These are phyloP conservation scores for Blastosporella zonata DNA, from an alignment of 1,284 basidiomycete species.

Conservation along the genomic window DNA sequence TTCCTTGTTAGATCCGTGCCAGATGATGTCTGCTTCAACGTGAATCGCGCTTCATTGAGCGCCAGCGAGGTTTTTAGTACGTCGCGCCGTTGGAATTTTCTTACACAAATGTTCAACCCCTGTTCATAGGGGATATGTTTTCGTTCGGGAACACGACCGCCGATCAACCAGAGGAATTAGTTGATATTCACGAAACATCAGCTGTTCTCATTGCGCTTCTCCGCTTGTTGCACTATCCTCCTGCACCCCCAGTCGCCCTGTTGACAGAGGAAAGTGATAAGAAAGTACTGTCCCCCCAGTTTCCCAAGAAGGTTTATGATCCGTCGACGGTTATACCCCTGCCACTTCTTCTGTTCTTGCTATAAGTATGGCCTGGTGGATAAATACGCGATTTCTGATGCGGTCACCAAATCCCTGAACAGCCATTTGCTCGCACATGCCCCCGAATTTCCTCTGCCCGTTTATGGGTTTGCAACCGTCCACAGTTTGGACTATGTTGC, in stretches of 20 bases:
- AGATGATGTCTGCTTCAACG: constrained; percentile 46
- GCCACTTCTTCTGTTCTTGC: constrained; percentile 48
- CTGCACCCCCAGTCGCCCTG: constrained; percentile 34
- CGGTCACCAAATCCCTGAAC: constrained; percentile 39
- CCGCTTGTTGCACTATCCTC: constrained; percentile 49
- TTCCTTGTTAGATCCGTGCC: constrained; percentile 50
- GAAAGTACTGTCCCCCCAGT: constrained; percentile 22
- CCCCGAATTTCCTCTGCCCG: constrained; percentile 45
- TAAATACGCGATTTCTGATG: constrained; percentile 55
- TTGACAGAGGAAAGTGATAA: constrained; percentile 16
- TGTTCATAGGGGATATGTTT: constrained; percentile 58
- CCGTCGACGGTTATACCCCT: constrained; percentile 51
- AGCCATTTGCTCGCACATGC: constrained; percentile 57
- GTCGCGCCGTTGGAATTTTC: constrained; percentile 21
- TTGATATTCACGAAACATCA: constrained; percentile 53
- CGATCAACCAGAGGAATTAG: constrained; percentile 23
- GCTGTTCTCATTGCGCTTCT: constrained; percentile 46
- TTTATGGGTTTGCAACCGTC: constrained; percentile 52
- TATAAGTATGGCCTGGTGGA: constrained; percentile 57
- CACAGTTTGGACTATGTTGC: constrained; percentile 44
- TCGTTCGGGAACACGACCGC: constrained; percentile 42
- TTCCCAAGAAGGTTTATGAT: constrained; percentile 34
- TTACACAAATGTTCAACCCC: constrained; percentile 6
- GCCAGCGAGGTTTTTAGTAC: constrained; percentile 60
- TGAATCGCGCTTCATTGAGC: constrained; percentile 43